Percentiles rank a stretch among this genome's conserved stretches.
phyloP scores from a whole-genome alignment of 345 rosid genomes.

The Sisymbrium altissimum region DNA sequence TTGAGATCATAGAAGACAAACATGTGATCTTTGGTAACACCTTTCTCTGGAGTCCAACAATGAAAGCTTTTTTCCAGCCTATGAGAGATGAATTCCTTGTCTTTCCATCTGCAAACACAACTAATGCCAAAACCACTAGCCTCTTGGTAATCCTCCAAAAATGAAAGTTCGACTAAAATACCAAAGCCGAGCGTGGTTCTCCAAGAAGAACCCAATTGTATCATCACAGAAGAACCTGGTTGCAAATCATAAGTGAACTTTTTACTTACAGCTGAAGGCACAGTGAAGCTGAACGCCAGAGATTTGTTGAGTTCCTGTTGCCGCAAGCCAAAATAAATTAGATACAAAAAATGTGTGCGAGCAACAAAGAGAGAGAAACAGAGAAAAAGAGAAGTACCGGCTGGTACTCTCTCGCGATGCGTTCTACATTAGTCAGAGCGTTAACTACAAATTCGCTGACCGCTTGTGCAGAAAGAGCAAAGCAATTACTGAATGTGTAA shows the following conservation, averaged over 20 bases:
- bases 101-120: too few relatives aligned
- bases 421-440: not conserved
- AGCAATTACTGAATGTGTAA: too few relatives aligned
- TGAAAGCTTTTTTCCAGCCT: not conserved
- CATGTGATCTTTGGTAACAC: not conserved
- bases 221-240: constrained; percentile 1
- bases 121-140: too few relatives aligned
- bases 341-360: not conserved
- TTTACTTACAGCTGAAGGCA: not conserved
- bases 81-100: not conserved
- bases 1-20: constrained; percentile 9
- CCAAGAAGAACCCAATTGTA: not conserved
- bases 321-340: not conserved
- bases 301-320: not conserved
- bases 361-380: not conserved
- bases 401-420: too few relatives aligned
- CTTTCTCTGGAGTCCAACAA: not conserved
- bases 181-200: too few relatives aligned
- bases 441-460: too few relatives aligned
- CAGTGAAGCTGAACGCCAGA: constrained; percentile 8
- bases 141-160: too few relatives aligned
- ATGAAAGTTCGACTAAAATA: too few relatives aligned
- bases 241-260: not conserved
- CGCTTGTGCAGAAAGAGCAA: too few relatives aligned
- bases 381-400: too few relatives aligned